phyloP scores from a whole-genome alignment of 768 basidiomycete species.

The Strobilomyces dryophilus region DNA sequence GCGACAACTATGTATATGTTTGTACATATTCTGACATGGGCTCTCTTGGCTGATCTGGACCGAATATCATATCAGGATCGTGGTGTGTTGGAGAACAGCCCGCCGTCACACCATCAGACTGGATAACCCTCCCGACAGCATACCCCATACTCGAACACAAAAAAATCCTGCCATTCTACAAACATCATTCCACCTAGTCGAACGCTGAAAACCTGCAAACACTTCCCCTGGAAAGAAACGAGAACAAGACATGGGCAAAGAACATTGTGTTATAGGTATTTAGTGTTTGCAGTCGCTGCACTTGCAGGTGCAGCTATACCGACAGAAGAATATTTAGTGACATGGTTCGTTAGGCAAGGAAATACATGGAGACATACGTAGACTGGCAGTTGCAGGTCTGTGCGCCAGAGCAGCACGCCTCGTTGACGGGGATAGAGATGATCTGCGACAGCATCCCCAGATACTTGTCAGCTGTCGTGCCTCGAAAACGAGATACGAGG shows the following conservation, averaged over 20 bases:
- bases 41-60: too few species aligned
- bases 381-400: constrained; percentile 11
- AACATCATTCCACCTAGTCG: neutral
- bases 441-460: constrained; percentile 1
- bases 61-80: too few species aligned
- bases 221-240: neutral
- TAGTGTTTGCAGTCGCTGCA: constrained; percentile 20
- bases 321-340: neutral
- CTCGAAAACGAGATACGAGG: neutral
- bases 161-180: neutral
- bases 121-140: too few species aligned
- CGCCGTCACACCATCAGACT: too few species aligned
- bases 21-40: too few species aligned
- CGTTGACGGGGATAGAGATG: neutral
- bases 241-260: neutral
- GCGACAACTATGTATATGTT: too few species aligned
- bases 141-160: neutral
- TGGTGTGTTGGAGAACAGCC: too few species aligned
- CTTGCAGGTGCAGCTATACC: constrained; percentile 14
- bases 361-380: constrained; percentile 4
- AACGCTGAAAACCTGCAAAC: neutral
- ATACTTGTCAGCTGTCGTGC: neutral
- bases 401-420: too few species aligned
- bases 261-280: neutral
- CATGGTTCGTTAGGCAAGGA: neutral